Evolutionary conservation across 2,329 filamentous ascomycete species (phyloP).

Genomic region (Aspergillus bombycis): DNA sequence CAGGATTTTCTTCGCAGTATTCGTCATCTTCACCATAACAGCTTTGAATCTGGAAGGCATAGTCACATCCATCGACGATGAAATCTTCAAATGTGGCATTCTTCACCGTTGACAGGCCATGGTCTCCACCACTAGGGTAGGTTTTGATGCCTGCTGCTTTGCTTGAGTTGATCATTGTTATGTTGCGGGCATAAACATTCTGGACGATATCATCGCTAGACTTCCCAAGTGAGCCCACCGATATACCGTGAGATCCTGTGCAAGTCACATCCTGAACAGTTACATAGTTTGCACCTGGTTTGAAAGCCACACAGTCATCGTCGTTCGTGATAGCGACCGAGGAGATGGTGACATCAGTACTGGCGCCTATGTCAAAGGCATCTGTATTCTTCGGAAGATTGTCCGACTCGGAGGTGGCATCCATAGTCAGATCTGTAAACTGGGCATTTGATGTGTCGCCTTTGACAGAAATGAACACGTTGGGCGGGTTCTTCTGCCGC

Average conservation of each 20-base stretch:
- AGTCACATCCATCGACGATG: conserved; percentile 43
- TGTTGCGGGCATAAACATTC: conserved; percentile 47
- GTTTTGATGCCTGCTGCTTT: conserved; percentile 54
- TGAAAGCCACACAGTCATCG: conserved; percentile 52
- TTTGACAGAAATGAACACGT: conserved; percentile 49
- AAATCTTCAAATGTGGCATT: conserved; percentile 49
- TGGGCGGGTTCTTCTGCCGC: conserved; percentile 48
- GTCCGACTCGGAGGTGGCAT: conserved; percentile 43
- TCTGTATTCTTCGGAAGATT: conserved; percentile 48
- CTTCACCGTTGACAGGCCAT: conserved; percentile 43
- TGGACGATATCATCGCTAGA: conserved; percentile 44
- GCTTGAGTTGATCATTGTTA: conserved; percentile 45
- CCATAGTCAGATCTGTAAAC: conserved; percentile 44
- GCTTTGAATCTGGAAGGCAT: conserved; percentile 52
- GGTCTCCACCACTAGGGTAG: conserved; percentile 43
- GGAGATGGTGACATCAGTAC: conserved; percentile 42
- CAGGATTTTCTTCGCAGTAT: conserved; percentile 42
- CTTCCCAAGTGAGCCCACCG: conserved; percentile 52
- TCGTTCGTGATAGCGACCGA: conserved; percentile 45
- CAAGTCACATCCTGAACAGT: conserved; percentile 49
- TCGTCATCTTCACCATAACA: conserved; percentile 44
- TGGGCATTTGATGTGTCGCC: conserved; percentile 39
- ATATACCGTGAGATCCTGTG: conserved; percentile 52
- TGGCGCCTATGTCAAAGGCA: conserved; percentile 48
- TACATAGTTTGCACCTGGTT: conserved; percentile 45